Base-by-base conservation (phyloP, 805 yeast species). In the Osmozyma mogii region DNA sequence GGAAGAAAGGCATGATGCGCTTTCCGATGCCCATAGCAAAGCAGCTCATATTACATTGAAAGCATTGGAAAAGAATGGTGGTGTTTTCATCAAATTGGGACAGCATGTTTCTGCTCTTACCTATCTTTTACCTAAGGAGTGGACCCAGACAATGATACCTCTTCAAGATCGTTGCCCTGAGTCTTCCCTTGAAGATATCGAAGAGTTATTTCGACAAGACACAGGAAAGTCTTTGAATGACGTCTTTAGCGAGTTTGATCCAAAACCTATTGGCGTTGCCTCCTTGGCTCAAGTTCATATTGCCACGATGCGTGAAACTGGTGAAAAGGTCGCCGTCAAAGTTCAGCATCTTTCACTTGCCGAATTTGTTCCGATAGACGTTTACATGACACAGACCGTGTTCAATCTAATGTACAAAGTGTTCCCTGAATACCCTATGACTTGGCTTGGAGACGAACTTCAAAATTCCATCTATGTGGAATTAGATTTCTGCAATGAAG, bases 371-470 rank as follows among this genome's bases (percentile, higher is more conserved):
- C 98, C 98, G 0, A 55, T 92, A 15, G 99, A 92, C 56, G 76
- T 92, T 2, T 61, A 71, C 45, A 56, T 92, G 50, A 88, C 96
- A 0, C 69, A 72, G 33, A 63, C 75, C 3, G 94, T 88, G 4
- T 89, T 89, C 49, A 61, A 64, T 17, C 55, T 82, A 37, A 75
- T 92, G 65, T 75, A 76, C 47, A 69, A 70, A 39, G 77, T 84
- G 8, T 92, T 92, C 50, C 97, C 98, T 0, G 92, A 92, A 34
- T 92, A 89, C 49, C 95, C 97, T 0, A 57, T 94, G 41, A 74
- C 79, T 3, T 92, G 98, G 98, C 65, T 92, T n/a, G 84, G 95
- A 9, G 96, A 92, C 35, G 98, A 92, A 55, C 64, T 92, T 53
- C 84, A 83, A 45, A 67, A 66, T 19, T 84, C 95, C 1, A 87